These are phyloP conservation scores for Xylogone sp. DNA, from an alignment of 2,329 filamentous ascomycete genomes.

Conservation along the genomic window DNA sequence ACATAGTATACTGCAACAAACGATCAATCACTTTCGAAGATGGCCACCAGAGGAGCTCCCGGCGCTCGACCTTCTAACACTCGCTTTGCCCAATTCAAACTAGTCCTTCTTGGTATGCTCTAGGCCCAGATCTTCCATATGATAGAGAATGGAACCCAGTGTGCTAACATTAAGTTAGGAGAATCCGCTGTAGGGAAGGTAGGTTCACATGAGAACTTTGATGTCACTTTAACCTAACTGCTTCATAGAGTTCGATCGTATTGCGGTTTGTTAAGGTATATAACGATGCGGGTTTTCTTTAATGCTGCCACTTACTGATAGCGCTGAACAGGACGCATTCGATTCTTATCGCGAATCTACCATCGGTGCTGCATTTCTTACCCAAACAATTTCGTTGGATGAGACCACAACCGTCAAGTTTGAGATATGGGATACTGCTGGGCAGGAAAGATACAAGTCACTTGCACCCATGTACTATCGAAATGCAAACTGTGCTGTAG, in stretches of 20 bases:
- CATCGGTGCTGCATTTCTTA: slow-evolving; percentile 85
- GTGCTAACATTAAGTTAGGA: slow-evolving; percentile 55
- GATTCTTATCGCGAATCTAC: slow-evolving; percentile 55
- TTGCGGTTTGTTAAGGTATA: slow-evolving; percentile 95
- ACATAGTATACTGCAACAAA: not conserved
- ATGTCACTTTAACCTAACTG: slow-evolving; percentile 15
- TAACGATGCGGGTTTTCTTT: slow-evolving; percentile 3
- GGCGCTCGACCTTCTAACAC: slow-evolving; percentile 64
- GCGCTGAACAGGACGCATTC: slow-evolving; percentile 79
- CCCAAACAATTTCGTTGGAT: slow-evolving; percentile 96
- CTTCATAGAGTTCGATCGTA: slow-evolving; percentile 83
- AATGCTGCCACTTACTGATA: slow-evolving; percentile 3
- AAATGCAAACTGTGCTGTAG: slow-evolving; percentile 98
- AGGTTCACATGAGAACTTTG: slow-evolving; percentile 20
- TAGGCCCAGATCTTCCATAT: slow-evolving; percentile 3
- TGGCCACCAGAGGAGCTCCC: slow-evolving; percentile 78
- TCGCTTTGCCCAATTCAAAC: slow-evolving; percentile 98
- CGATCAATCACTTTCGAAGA: slow-evolving; percentile 38
- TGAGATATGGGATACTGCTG: slow-evolving; percentile 98
- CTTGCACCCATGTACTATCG: slow-evolving; percentile 99
- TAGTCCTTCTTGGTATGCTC: slow-evolving; percentile 84
- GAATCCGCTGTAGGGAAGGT: slow-evolving; percentile 99
- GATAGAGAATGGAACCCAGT: not conserved
- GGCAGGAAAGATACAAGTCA: slow-evolving; percentile 98
- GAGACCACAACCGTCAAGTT: slow-evolving; percentile 99